Conservation (phyloP, 176 grass and related monocot genomes). For the Aegilops longissima region DNA sequence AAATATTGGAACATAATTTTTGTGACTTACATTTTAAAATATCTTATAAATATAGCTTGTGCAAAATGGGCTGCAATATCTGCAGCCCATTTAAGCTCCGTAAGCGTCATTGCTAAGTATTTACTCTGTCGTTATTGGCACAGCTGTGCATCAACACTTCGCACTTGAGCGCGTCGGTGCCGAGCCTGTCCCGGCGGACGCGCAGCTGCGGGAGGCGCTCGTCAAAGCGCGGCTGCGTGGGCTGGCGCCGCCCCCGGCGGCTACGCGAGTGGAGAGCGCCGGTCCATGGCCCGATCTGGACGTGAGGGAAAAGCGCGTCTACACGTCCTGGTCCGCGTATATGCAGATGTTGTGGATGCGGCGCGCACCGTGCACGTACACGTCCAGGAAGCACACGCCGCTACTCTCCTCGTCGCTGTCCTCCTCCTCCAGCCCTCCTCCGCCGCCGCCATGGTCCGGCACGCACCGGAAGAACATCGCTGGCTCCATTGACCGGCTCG, state of each 20-base stretch:
- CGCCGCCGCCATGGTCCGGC: background rate
- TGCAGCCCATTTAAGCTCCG: too few species aligned
- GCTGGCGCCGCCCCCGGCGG: constrained; percentile 45
- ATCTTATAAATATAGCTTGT: too few species aligned
- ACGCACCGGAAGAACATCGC: background rate
- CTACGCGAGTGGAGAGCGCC: constrained; percentile 54
- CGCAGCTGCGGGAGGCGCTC: too few species aligned
- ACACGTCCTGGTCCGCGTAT: constrained; percentile 89
- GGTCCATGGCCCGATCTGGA: constrained; percentile 59
- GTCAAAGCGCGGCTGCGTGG: background rate
- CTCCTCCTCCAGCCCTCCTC: background rate
- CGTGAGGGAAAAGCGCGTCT: constrained; percentile 70
- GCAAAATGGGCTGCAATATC: too few species aligned
- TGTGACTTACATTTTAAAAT: too few species aligned
- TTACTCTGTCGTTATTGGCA: too few species aligned
- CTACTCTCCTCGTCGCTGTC: background rate
- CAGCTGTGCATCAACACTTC: too few species aligned
- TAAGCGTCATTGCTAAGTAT: too few species aligned
- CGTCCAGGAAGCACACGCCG: constrained; percentile 44
- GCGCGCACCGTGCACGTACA: constrained; percentile 68
- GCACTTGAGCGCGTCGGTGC: too few species aligned
- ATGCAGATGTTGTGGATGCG: constrained; percentile 88
- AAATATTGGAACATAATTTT: too few species aligned
- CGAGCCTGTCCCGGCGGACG: too few species aligned
- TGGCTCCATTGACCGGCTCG: background rate